Evolutionary conservation across 768 basidiomycete species (phyloP).

Genomic region (Leucocoprinus leucothites): DNA sequence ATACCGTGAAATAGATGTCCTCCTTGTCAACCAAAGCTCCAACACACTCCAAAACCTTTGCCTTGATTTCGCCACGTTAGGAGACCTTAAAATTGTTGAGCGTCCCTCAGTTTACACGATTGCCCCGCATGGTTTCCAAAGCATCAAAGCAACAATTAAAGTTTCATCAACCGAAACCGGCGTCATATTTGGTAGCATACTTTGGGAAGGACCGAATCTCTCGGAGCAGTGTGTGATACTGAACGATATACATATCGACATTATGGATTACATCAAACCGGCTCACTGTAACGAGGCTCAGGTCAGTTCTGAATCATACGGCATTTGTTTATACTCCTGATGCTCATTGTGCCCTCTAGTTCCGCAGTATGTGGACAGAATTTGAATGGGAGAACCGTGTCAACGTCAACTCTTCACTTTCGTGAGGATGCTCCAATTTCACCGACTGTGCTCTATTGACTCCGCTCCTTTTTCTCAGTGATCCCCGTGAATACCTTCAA

Average conservation of each 20-base stretch:
- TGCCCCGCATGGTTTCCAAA: slow-evolving; percentile 96
- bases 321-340: not conserved
- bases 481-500: slow-evolving; percentile 85
- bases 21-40: slow-evolving; percentile 93
- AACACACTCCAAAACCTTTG: slow-evolving; percentile 96
- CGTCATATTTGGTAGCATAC: slow-evolving; percentile 96
- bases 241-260: slow-evolving; percentile 97
- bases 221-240: slow-evolving; percentile 90
- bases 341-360: slow-evolving; percentile 39
- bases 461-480: slow-evolving; percentile 37
- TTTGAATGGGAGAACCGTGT: slow-evolving; percentile 99
- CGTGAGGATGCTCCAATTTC: slow-evolving; percentile 46
- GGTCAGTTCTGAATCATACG: slow-evolving; percentile 39
- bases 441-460: not conserved
- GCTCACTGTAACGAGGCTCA: slow-evolving; percentile 94
- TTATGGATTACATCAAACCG: slow-evolving; percentile 98
- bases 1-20: slow-evolving; percentile 60
- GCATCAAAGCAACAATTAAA: slow-evolving; percentile 98
- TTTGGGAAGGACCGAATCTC: slow-evolving; percentile 90
- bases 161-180: slow-evolving; percentile 98
- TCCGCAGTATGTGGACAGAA: slow-evolving; percentile 99
- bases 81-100: slow-evolving; percentile 96
- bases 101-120: slow-evolving; percentile 92
- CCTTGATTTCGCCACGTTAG: slow-evolving; percentile 95
- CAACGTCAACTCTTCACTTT: slow-evolving; percentile 81